Conservation (phyloP, 306 rosid species). For the Pyrus communis region DNA sequence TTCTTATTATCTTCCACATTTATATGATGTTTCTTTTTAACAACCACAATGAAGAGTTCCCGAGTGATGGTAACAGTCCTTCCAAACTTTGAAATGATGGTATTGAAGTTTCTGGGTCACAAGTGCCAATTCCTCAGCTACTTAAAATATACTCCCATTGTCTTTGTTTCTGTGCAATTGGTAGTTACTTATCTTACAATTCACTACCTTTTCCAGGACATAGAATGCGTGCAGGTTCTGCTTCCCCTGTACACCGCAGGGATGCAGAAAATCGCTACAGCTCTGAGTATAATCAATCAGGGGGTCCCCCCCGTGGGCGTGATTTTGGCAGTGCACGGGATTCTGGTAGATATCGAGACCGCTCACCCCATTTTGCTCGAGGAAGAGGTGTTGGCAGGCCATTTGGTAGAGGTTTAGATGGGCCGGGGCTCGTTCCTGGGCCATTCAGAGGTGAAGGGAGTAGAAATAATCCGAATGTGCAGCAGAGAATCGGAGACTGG, state of each 20-base stretch:
- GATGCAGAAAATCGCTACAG: slow-evolving; percentile 47
- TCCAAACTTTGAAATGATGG: slow-evolving; percentile 37
- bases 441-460: slow-evolving; percentile 61
- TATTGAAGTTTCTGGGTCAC: slow-evolving; percentile 41
- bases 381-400: slow-evolving; percentile 71
- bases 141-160: slow-evolving; percentile 26
- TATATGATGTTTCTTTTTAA: slow-evolving; percentile 23
- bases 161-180: slow-evolving; percentile 20
- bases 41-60: slow-evolving; percentile 35
- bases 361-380: slow-evolving; percentile 62
- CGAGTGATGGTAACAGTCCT: slow-evolving; percentile 37
- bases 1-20: slow-evolving; percentile 19
- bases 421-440: slow-evolving; percentile 55
- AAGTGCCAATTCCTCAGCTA: slow-evolving; percentile 24
- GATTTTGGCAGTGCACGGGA: slow-evolving; percentile 63
- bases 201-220: slow-evolving; percentile 74
- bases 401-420: slow-evolving; percentile 60
- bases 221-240: slow-evolving; percentile 88
- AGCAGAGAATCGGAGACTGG: slow-evolving; percentile 96
- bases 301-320: slow-evolving; percentile 38
- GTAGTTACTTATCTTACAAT: slow-evolving; percentile 37
- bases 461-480: slow-evolving; percentile 85
- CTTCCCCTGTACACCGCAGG: slow-evolving; percentile 74
- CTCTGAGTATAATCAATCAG: slow-evolving; percentile 50
- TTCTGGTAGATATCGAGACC: slow-evolving; percentile 63